Conservation (phyloP, 2,329 filamentous ascomycete species). For the Fusarium sp. region DNA sequence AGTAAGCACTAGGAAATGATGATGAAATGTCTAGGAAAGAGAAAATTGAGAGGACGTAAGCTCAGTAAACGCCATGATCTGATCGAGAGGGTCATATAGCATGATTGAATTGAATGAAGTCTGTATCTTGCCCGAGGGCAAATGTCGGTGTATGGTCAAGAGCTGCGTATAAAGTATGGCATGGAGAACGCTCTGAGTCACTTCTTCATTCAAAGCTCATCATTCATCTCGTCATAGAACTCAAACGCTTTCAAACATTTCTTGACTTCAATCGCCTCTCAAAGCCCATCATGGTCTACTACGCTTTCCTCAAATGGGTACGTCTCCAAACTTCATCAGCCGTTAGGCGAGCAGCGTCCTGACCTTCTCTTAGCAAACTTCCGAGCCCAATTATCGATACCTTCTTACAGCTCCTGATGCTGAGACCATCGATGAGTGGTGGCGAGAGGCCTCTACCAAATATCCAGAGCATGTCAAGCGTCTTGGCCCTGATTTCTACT, state of each 20-base stretch:
- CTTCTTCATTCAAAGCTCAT: no score
- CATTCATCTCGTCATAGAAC: background rate
- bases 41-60: background rate
- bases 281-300: constrained; percentile 8
- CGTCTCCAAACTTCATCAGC: background rate
- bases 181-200: background rate
- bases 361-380: background rate
- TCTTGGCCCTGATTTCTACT: background rate
- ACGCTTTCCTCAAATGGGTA: constrained; percentile 4
- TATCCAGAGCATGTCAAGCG: background rate
- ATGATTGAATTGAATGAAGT: background rate
- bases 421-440: constrained; percentile 14
- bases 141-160: background rate
- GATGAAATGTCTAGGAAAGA: background rate
- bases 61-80: background rate
- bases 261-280: rapidly evolving
- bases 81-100: no score
- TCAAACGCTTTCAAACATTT: no score
- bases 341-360: background rate
- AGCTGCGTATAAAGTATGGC: background rate
- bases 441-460: background rate
- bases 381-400: background rate
- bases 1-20: background rate
- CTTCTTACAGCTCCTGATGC: background rate
- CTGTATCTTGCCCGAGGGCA: background rate